phyloP scores from a whole-genome alignment of 2,329 filamentous ascomycete species.

The Corniculantispora saksenae region DNA sequence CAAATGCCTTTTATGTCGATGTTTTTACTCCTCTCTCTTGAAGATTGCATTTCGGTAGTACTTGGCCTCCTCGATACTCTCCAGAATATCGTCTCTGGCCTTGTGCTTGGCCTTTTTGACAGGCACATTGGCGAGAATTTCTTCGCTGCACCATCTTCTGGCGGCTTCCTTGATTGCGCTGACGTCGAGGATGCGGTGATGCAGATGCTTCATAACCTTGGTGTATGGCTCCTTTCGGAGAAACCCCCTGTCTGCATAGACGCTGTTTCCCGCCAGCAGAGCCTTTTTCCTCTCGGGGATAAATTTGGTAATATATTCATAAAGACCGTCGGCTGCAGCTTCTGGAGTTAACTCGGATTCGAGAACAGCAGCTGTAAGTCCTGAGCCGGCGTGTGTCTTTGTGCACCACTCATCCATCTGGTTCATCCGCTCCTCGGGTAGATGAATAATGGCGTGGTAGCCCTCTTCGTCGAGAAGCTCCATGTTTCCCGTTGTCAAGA shows the following conservation, averaged over 20 bases:
- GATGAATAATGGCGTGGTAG: conserved; percentile 79
- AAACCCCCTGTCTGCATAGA: conserved; percentile 87
- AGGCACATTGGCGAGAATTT: conserved; percentile 42
- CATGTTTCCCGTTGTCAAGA: conserved; percentile 81
- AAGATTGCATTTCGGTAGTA: conserved; percentile 80
- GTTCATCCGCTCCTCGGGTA: conserved; percentile 67
- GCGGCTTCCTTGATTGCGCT: conserved; percentile 91
- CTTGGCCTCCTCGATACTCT: conserved; percentile 89
- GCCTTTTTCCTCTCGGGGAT: conserved; percentile 68
- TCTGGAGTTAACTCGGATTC: conserved; percentile 71
- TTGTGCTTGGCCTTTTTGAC: conserved; percentile 69
- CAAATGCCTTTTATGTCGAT: background rate
- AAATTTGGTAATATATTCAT: conserved; percentile 74
- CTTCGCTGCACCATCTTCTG: conserved; percentile 72
- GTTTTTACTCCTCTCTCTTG: conserved; percentile 6
- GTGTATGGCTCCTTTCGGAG: conserved; percentile 73
- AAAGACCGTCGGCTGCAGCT: conserved; percentile 69
- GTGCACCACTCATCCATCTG: conserved; percentile 90
- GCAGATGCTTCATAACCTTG: conserved; percentile 72
- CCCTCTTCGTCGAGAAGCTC: conserved; percentile 73
- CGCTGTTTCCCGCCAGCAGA: conserved; percentile 86
- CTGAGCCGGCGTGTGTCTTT: conserved; percentile 75
- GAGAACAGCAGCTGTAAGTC: conserved; percentile 75
- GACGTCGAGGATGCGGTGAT: conserved; percentile 90
- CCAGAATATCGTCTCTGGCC: conserved; percentile 85